These are phyloP conservation scores for Camellia japonica DNA, from an alignment of 148 eudicot genomes.

Conservation along the genomic window DNA sequence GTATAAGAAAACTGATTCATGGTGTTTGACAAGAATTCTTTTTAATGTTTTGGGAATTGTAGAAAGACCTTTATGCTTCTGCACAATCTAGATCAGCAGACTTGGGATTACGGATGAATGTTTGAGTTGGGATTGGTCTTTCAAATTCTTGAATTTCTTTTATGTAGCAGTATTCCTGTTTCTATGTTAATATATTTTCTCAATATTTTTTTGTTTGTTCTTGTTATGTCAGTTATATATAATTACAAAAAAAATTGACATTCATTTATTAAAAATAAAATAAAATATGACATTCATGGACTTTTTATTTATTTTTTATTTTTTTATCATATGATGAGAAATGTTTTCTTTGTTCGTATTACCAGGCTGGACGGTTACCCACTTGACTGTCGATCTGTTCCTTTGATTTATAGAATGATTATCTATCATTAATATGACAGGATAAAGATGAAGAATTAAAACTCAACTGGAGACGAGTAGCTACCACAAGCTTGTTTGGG, in stretches of 20 bases:
- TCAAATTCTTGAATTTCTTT: no score
- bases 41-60: background rate
- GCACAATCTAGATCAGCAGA: background rate
- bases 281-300: background rate
- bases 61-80: background rate
- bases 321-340: background rate
- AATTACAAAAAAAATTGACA: background rate
- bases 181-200: background rate
- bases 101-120: background rate
- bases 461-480: slow-evolving; percentile 91
- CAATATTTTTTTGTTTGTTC: background rate
- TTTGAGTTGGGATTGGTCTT: background rate
- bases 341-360: background rate
- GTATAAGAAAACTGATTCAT: background rate
- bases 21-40: background rate
- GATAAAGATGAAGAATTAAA: slow-evolving; percentile 52
- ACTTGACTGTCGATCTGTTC: background rate
- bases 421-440: slow-evolving; percentile 27
- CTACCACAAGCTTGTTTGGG: slow-evolving; percentile 89
- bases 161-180: background rate
- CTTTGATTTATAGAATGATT: slow-evolving; percentile 1
- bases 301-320: background rate
- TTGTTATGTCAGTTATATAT: background rate
- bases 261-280: no score
- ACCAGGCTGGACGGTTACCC: background rate